Evolutionary conservation across 2,329 filamentous ascomycete species (phyloP).

Genomic region (Fusarium equiseti): DNA sequence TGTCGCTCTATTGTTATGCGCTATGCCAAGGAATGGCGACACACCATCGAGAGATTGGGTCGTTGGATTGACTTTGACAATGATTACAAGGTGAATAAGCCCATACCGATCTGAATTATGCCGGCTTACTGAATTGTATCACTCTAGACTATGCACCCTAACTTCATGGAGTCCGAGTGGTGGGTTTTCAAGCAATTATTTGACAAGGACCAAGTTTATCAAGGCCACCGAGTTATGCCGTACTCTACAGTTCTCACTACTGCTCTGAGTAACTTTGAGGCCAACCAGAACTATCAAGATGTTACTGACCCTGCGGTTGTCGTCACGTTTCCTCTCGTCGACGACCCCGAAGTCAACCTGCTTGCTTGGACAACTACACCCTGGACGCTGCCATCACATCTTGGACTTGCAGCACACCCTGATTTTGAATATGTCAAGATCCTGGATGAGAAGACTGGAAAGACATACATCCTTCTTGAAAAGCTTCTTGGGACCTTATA

Average conservation of each 20-base stretch:
- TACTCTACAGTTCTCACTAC: slow-evolving; percentile 93
- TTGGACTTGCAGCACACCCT: slow-evolving; percentile 81
- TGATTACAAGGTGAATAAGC: slow-evolving; percentile 80
- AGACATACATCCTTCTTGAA: slow-evolving; percentile 88
- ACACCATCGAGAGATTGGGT: slow-evolving; percentile 87
- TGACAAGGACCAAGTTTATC: slow-evolving; percentile 90
- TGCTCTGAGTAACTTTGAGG: slow-evolving; percentile 91
- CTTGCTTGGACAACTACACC: slow-evolving; percentile 93
- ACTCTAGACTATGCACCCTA: slow-evolving; percentile 85
- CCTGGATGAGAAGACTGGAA: slow-evolving; percentile 82
- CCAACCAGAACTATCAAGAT: slow-evolving; percentile 94
- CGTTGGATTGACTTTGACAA: slow-evolving; percentile 99
- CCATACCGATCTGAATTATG: not conserved
- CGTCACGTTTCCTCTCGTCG: slow-evolving; percentile 84
- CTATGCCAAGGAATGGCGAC: slow-evolving; percentile 87
- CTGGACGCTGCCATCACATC: slow-evolving; percentile 85
- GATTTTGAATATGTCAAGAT: slow-evolving; percentile 92
- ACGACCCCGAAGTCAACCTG: slow-evolving; percentile 79
- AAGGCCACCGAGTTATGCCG: slow-evolving; percentile 92
- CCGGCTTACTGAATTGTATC: slow-evolving; percentile 20
- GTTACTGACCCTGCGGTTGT: slow-evolving; percentile 92
- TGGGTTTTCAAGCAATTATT: slow-evolving; percentile 96
- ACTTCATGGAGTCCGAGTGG: slow-evolving; percentile 96
- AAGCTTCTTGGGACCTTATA: slow-evolving; percentile 84
- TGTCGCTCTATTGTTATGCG: slow-evolving; percentile 95